A percentile compares a stretch with the other conserved stretches of the same genome.
Conservation (phyloP, 768 basidiomycete species). For the Russula lepida region DNA sequence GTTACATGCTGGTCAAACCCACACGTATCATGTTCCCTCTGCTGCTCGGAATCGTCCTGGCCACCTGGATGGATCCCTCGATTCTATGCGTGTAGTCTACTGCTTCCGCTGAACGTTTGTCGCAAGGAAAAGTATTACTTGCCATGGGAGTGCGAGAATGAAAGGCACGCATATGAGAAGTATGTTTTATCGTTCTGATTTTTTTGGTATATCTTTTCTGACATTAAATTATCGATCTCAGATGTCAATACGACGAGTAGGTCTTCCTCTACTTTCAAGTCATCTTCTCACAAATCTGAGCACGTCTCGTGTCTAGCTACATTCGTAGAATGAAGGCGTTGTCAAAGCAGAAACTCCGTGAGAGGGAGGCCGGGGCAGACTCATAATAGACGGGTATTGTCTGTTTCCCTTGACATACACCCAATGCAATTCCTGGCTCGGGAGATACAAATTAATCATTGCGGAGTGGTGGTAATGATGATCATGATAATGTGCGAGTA, state of each 20-base stretch:
- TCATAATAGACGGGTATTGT: constrained; percentile 16
- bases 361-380: constrained; percentile 32
- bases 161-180: constrained; percentile 83
- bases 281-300: not conserved
- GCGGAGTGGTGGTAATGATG: constrained; percentile 5
- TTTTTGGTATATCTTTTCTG: not conserved
- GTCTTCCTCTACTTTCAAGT: constrained; percentile 1
- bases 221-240: constrained; percentile 26
- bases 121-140: constrained; percentile 68
- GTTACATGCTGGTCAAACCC: not conserved
- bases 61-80: not conserved
- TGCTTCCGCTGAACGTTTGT: constrained; percentile 84
- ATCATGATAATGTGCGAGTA: not conserved
- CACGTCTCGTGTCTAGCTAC: constrained; percentile 42
- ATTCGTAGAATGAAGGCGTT: constrained; percentile 83
- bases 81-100: constrained; percentile 41
- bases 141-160: constrained; percentile 92
- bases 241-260: constrained; percentile 94
- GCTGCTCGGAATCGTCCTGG: not conserved
- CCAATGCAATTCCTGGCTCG: not conserved
- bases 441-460: not conserved
- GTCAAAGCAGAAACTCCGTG: constrained; percentile 55
- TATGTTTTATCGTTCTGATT: constrained; percentile 31
- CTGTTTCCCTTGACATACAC: not conserved
- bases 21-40: not conserved